Base-by-base conservation (phyloP, 108 stramenopile species). In the Nitzschia palea region DNA sequence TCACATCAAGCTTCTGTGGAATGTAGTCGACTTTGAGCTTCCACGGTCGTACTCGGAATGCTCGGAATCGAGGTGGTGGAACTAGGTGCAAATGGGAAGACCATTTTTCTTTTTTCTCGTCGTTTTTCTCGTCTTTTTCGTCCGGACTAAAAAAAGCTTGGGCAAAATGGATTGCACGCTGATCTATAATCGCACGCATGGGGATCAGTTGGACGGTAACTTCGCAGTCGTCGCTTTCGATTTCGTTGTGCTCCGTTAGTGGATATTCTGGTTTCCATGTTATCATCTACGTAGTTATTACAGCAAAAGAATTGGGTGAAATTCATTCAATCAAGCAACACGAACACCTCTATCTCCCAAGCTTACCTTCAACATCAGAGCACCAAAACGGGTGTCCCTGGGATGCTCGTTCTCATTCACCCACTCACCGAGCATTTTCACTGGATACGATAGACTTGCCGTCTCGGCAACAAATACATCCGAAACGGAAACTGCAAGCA, bases 371-470 rank as follows among this genome's bases (percentile, higher is more conserved):
- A 95, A 45, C 89, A 86, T 89, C 45, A 92, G 45, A 3, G 89
- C 68, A 2, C 90, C 94, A 44, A 87, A 85, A 23, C 68, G 74
- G 27, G 79, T 61, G 63, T 92, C 89, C 44, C 90, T 73, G 3
- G 94, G 94, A 66, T 95, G 94, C 20, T 88, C 82, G 4, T 37
- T 47, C 35, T 90, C 89, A 48, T 90, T 92, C 32, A 85, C 45
- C 94, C 94, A 95, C 66, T 95, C 94, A 18, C 89, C 89, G 45
- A 91, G 28, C 77, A 91, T 80, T 55, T 95, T 95, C 6, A 87
- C 65, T 4, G 89, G 87, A 35, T 55, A 61, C 9, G 62, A 47
- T 30, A 59, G 66, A 40, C 89, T 95, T 15, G 92, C 73, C 17
- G 87, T 87, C 65, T 95, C 94, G 15, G 85, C 78, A 8, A 88